These are phyloP conservation scores for Boletus sp. DNA, from an alignment of 1,284 basidiomycete species.

Conservation along the genomic window DNA sequence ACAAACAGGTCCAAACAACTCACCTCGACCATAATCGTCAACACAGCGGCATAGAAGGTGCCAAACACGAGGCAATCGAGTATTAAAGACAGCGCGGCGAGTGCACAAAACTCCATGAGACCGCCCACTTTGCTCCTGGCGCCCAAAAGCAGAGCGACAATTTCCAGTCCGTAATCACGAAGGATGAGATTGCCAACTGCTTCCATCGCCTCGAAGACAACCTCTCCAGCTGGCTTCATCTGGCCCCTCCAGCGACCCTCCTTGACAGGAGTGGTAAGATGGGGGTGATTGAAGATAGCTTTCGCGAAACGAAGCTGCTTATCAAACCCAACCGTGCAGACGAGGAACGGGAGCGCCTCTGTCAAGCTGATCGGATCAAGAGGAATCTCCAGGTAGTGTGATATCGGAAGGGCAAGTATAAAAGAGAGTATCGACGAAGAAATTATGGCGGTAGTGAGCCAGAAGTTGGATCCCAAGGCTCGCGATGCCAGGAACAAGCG, in stretches of 20 bases:
- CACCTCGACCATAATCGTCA: conserved; percentile 94
- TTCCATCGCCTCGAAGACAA: conserved; percentile 82
- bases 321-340: conserved; percentile 97
- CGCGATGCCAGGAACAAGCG: conserved; percentile 85
- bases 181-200: conserved; percentile 81
- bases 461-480: conserved; percentile 84
- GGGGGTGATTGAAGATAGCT: conserved; percentile 86
- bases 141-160: conserved; percentile 84
- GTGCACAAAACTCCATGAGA: conserved; percentile 90
- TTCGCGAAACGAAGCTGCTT: conserved; percentile 92
- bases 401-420: conserved; percentile 82
- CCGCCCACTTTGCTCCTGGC: conserved; percentile 88
- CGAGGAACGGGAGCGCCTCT: conserved; percentile 95
- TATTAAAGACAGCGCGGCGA: conserved; percentile 82
- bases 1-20: conserved; percentile 27
- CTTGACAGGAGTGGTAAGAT: conserved; percentile 55
- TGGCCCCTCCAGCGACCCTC: conserved; percentile 42
- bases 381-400: conserved; percentile 79
- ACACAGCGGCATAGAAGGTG: conserved; percentile 86
- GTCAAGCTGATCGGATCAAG: conserved; percentile 92
- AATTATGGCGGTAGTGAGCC: conserved; percentile 83
- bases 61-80: conserved; percentile 89
- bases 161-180: conserved; percentile 90
- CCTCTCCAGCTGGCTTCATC: conserved; percentile 76
- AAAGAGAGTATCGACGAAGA: conserved; percentile 86